phyloP scores from a whole-genome alignment of 768 basidiomycete species.

The Lactarius evosmus region DNA sequence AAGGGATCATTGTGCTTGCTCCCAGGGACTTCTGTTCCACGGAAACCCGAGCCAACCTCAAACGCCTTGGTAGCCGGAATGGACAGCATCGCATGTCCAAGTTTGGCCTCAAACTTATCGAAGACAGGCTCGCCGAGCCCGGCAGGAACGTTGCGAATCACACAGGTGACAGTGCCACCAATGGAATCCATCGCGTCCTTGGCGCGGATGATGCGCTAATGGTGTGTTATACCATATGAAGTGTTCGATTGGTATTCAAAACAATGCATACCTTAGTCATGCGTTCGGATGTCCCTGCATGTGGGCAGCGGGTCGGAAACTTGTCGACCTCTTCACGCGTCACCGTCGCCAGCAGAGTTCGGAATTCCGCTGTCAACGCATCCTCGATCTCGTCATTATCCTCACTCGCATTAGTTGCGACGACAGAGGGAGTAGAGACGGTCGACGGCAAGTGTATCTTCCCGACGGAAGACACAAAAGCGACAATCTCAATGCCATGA shows the following conservation, averaged over 20 bases:
- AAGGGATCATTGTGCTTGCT: slow-evolving; percentile 93
- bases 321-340: slow-evolving; percentile 88
- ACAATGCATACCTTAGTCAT: slow-evolving; percentile 74
- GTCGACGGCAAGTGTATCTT: slow-evolving; percentile 76
- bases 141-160: slow-evolving; percentile 84
- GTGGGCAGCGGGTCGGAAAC: slow-evolving; percentile 85
- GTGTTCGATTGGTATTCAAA: not conserved
- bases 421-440: slow-evolving; percentile 42
- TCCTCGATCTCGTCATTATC: slow-evolving; percentile 67
- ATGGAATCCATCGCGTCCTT: slow-evolving; percentile 92
- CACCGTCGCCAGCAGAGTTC: slow-evolving; percentile 70
- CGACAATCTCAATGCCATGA: slow-evolving; percentile 91
- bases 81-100: slow-evolving; percentile 97
- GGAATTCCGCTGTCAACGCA: slow-evolving; percentile 78
- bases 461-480: slow-evolving; percentile 95
- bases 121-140: slow-evolving; percentile 97
- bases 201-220: slow-evolving; percentile 87
- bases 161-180: slow-evolving; percentile 96
- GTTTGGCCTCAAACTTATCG: slow-evolving; percentile 95
- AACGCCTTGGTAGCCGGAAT: slow-evolving; percentile 99
- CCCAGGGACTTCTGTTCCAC: slow-evolving; percentile 90
- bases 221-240: slow-evolving; percentile 11
- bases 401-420: slow-evolving; percentile 44
- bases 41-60: slow-evolving; percentile 96
- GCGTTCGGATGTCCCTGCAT: slow-evolving; percentile 78